phyloP scores from a whole-genome alignment of 257 asterid species.

The Solanum appendiculatum region DNA sequence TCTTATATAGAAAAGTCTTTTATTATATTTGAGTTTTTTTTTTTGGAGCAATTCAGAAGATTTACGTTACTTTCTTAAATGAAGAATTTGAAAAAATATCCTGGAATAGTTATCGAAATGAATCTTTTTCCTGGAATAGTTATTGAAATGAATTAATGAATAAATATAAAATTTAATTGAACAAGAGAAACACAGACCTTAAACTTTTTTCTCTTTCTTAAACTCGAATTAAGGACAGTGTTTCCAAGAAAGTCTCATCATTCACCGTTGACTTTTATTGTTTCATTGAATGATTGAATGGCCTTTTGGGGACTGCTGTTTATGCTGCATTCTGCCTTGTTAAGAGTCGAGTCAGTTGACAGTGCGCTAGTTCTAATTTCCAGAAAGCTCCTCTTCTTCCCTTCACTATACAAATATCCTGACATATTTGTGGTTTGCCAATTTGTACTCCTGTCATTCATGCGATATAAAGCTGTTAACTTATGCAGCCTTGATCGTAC shows the following conservation, averaged over 20 bases:
- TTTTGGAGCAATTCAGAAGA: background rate
- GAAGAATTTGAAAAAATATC: background rate
- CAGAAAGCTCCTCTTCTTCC: background rate
- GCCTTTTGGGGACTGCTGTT: background rate
- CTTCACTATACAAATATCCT: background rate
- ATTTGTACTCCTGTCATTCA: background rate
- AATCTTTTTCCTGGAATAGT: background rate
- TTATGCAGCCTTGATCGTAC: background rate
- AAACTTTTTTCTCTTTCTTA: background rate
- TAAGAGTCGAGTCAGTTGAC: background rate
- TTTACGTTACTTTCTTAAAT: background rate
- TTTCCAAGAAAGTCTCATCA: background rate
- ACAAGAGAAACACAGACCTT: background rate
- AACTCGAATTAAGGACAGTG: background rate
- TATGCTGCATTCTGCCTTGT: background rate
- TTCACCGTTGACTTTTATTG: background rate
- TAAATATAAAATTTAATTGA: background rate
- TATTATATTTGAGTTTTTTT: background rate
- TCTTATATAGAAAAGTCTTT: background rate
- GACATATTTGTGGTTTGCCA: background rate
- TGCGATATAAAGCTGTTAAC: background rate
- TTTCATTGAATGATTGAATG: background rate
- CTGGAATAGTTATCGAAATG: background rate
- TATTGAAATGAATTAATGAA: background rate
- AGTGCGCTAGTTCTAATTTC: background rate